phyloP scores from a whole-genome alignment of 441 rosid genomes.

The Corymbia citriodora region DNA sequence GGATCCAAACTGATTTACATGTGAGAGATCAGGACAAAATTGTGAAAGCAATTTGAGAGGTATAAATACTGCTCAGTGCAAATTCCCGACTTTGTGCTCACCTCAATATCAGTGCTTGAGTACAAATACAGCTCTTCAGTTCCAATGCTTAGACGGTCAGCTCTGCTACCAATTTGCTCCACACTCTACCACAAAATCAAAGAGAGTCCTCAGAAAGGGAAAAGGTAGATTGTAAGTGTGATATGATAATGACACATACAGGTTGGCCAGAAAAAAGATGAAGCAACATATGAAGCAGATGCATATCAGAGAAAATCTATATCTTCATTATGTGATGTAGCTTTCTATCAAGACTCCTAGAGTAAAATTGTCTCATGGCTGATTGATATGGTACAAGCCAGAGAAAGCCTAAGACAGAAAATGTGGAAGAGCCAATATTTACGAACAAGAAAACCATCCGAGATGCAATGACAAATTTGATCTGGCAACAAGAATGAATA shows the following conservation, averaged over 20 bases:
- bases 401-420: background rate
- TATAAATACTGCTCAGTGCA: background rate
- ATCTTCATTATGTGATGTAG: background rate
- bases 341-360: background rate
- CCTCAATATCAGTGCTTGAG: constrained; percentile 92
- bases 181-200: constrained; percentile 57
- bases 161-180: constrained; percentile 87
- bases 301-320: background rate
- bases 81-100: constrained; percentile 9
- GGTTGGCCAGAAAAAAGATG: background rate
- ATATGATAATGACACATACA: background rate
- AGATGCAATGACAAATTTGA: background rate
- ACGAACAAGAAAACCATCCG: background rate
- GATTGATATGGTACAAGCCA: background rate
- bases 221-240: background rate
- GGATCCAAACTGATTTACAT: background rate
- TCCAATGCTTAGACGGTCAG: constrained; percentile 66
- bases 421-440: background rate
- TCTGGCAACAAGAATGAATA: background rate
- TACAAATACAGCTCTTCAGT: constrained; percentile 64
- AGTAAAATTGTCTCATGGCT: background rate
- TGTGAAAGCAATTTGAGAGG: background rate
- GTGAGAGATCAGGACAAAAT: background rate
- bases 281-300: background rate
- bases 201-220: background rate